Base-by-base conservation (phyloP, 225 moss, liverwort and hornwort genomes). In the Straminergon stramineum region DNA sequence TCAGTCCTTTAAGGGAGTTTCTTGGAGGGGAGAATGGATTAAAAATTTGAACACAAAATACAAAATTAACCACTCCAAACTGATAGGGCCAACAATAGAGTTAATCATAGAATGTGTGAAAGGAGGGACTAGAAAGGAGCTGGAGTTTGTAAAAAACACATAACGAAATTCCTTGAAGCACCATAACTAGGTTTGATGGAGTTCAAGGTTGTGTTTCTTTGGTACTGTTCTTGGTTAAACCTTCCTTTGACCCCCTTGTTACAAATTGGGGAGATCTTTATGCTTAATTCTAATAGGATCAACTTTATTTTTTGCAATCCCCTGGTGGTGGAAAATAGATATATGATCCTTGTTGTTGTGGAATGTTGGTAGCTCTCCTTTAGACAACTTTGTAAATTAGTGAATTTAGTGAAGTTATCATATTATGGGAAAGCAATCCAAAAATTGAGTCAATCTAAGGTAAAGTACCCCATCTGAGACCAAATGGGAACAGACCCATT, bases 251-350 rank as follows among this genome's bases (percentile, higher is more conserved):
- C 48, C 9, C 9, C 9, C 48, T 48, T 48, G 9, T 48, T 48
- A 48, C 48, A 9, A 48, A 48, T 9, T 9, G 48, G 48, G 48
- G 48, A 48, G 48, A 48, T 10, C 9, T 48, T 45, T 74, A 34
- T 9, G 3, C 17, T 65, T 32, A 34, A 45, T 2, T 27, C 2
- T 41, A 5, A 21, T 53, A 15, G 0, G 10, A 0, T 13, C 8
- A 34, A 13, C 3, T 52, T 34, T 8, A 20, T 13, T 52, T 75
- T 51, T 51, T 52, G 11, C 48, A 31, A 75, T 48, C 1, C 51
- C 31, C 7, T 48, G 0, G 0, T 0, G 0, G 2, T 31, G 0
- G 12, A 75, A 75, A 75, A 30, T 6, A 31, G 18, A 1, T 28
- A 7, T 19, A 75, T 52, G 75, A 48, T 48, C 48, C 3, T 0